Conservation (phyloP, 495 filamentous ascomycete genomes). For the Lasiosphaeriaceae sp. region DNA sequence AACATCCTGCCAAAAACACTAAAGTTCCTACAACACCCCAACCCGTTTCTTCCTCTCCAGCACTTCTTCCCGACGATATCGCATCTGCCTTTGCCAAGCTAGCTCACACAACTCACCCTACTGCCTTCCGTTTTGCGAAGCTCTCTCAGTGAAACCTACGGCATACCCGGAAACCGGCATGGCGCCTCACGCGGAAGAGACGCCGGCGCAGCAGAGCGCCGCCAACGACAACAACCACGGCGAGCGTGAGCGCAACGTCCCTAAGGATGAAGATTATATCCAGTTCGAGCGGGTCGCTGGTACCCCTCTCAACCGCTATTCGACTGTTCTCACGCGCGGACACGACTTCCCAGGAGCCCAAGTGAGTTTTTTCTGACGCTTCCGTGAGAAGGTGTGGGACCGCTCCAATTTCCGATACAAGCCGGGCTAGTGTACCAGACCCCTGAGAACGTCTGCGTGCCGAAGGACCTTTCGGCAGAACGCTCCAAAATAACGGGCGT, state of each 20-base stretch:
- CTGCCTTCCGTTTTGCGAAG: too few relatives aligned
- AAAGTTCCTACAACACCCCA: too few relatives aligned
- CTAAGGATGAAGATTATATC: constrained; percentile 42
- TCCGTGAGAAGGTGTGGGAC: neutral
- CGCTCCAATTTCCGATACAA: constrained; percentile 1
- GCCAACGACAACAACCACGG: neutral
- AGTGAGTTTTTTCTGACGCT: constrained; percentile 39
- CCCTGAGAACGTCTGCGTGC: neutral
- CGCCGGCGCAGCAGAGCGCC: neutral
- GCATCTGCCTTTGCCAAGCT: too few relatives aligned
- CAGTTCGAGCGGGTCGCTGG: constrained; percentile 41
- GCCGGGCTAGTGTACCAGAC: constrained; percentile 4
- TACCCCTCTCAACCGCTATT: constrained; percentile 46
- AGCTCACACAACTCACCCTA: too few relatives aligned
- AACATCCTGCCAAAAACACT: too few relatives aligned
- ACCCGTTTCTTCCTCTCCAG: too few relatives aligned
- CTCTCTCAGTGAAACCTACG: too few relatives aligned
- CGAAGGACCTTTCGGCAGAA: neutral
- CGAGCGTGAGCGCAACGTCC: constrained; percentile 23
- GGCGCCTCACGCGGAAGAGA: constrained; percentile 23
- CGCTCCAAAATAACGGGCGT: neutral
- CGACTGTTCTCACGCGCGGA: constrained; percentile 45
- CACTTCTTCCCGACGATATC: too few relatives aligned
- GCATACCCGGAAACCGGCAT: constrained; percentile 2
- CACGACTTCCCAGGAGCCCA: constrained; percentile 95